Conservation (phyloP, 768 basidiomycete species). For the Fibroporia radiculosa region DNA sequence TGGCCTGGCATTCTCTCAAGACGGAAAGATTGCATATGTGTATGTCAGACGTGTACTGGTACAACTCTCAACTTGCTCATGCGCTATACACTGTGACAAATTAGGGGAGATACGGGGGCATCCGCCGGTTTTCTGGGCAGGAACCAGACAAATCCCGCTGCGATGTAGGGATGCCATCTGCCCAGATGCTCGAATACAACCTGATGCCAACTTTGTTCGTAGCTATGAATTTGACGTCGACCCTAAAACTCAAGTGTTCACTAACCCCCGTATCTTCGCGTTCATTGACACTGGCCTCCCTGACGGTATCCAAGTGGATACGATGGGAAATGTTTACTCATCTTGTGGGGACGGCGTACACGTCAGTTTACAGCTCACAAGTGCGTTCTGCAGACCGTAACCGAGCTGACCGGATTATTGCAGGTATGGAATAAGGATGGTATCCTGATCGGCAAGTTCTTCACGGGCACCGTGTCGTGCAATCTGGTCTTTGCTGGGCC, state of each 20-base stretch:
- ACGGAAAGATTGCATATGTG: conserved; percentile 64
- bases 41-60: conserved; percentile 19
- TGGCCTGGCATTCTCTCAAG: conserved; percentile 62
- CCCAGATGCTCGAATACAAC: no score
- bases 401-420: no score
- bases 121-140: conserved; percentile 35
- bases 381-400: not conserved
- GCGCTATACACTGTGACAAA: conserved; percentile 5
- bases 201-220: not conserved
- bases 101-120: conserved; percentile 46
- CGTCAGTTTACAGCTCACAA: conserved; percentile 21
- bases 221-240: conserved; percentile 65
- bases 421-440: conserved; percentile 51
- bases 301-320: conserved; percentile 62
- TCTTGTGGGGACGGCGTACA: conserved; percentile 66
- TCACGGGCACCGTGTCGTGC: conserved; percentile 31
- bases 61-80: conserved; percentile 9
- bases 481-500: conserved; percentile 35
- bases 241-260: conserved; percentile 41
- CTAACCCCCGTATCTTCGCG: conserved; percentile 59
- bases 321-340: conserved; percentile 56
- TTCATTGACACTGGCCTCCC: conserved; percentile 58
- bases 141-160: conserved; percentile 57
- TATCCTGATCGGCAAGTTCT: conserved; percentile 58
- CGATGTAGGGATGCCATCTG: conserved; percentile 41